Base-by-base conservation (phyloP, 2,329 filamentous ascomycete genomes). In the Cladorrhinum sp. region DNA sequence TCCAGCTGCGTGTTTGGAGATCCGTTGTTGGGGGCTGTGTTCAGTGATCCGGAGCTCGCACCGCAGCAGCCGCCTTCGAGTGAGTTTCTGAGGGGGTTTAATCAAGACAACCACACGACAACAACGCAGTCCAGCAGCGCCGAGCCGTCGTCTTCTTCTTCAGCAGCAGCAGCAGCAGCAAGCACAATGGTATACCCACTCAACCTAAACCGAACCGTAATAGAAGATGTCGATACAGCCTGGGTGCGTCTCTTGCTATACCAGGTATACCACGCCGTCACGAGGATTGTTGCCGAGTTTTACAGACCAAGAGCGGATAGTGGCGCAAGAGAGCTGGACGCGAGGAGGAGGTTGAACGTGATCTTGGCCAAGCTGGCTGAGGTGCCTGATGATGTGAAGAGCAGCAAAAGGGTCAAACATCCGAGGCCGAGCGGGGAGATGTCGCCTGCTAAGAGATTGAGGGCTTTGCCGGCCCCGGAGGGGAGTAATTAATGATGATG, bases 1-100 rank as follows among this genome's bases (percentile, higher is more conserved):
- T 81, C 81, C 61, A 81, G 79, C 60, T 80, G 81, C 49, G 65
- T 86, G 10, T 87, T 87, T 64, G 85, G 84, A 10, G 85, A 87
- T 62, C 83, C 84, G 0, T 68, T 87, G 2, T 74, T 88, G 54
- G 77, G 80, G 2, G 75, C 74, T 2, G 75, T 76, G 6, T 83
- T 86, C 64, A 77, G 74, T 65, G 75, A 78, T 13, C 69, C 59
- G 29, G 9, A 7, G 1, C 50, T 54, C 13, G 20, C 74, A 18
- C 75, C 79, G 24, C 50, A 36, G 16, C 38, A 41, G 6, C 57
- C 50, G 4, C 50, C 62, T 2, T 57, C 63, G 5, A 4, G 22
- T 6, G 52, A 58, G 13, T 49, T 50, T n/a, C 29, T 60, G 1
- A 57, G 27, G 5, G 58, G 60, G 22, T 36, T 62, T 53, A 62